Percentiles rank a stretch among this genome's conserved stretches.
These are phyloP conservation scores for Acrocalymma vagum DNA, from an alignment of 2,329 filamentous ascomycete genomes.

Conservation along the genomic window DNA sequence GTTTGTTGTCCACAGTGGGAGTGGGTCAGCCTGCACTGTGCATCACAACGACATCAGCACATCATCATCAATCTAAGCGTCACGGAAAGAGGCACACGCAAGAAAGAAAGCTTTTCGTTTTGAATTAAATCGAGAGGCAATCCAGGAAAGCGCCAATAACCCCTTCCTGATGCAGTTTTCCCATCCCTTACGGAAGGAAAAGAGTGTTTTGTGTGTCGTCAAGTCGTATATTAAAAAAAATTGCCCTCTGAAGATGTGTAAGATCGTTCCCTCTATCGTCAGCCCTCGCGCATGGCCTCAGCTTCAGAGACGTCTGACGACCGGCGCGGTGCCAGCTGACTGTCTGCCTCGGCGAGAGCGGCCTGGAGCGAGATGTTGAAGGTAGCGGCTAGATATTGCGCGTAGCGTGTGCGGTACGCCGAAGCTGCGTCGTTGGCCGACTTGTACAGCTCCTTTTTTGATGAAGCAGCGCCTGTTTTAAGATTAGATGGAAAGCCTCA, in stretches of 20 bases:
- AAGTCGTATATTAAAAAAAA: constrained; percentile 2
- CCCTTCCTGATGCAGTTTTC: constrained; percentile 30
- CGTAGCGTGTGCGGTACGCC: constrained; percentile 47
- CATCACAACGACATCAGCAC: constrained; percentile 15
- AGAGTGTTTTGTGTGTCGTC: no score
- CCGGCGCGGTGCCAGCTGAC: constrained; percentile 43
- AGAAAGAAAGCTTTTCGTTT: constrained; percentile 34
- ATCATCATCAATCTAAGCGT: constrained; percentile 22
- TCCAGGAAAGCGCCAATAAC: constrained; percentile 24
- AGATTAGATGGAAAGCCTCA: constrained; percentile 46
- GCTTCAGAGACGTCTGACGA: constrained; percentile 46
- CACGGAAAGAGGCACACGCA: constrained; percentile 26
- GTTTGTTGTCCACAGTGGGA: no score
- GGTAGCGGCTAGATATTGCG: constrained; percentile 48
- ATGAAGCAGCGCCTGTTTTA: constrained; percentile 38
- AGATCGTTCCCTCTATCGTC: constrained; percentile 27
- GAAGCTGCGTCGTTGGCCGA: constrained; percentile 40
- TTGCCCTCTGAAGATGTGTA: constrained; percentile 30
- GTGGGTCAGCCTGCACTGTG: no score
- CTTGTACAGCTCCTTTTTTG: constrained; percentile 44
- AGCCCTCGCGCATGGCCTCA: constrained; percentile 41
- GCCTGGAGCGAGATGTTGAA: constrained; percentile 51
- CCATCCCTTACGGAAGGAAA: constrained; percentile 16
- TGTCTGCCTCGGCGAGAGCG: constrained; percentile 47
- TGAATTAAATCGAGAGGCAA: constrained; percentile 24